Evolutionary conservation across 2,329 filamentous ascomycete genomes (phyloP), one percentile per base, ranked within the genome.

Genomic region (Aureobasidium sp.): DNA sequence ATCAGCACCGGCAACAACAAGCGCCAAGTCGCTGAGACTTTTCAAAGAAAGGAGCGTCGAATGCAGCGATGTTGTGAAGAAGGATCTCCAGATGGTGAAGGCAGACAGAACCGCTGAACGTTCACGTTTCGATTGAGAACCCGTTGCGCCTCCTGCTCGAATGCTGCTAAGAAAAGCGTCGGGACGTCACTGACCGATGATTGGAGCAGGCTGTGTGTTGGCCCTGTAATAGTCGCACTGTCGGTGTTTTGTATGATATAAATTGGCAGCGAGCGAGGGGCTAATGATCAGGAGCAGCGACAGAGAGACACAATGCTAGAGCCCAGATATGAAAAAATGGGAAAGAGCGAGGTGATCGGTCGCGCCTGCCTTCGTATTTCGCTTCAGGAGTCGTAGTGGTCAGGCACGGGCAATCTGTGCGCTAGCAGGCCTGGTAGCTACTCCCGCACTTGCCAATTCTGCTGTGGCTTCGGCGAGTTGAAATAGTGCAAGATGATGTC

Each of bases 161-260:
- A 49, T 42, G 45, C 40, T 60, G 24, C 57, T 60, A 60, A 60
- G 57, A 60, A 60, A 60, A 60, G 57, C 57, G 39, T 60, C 57
- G 44, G 31, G 9, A 57, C 53, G 53, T 57, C 53, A 57, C 53
- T 57, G 53, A 57, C 53, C 53, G 53, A 54, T 29, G 53, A 57
- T 57, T 44, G 53, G 39, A 40, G 19, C 17, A 57, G 27, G 52
- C 49, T 24, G 49, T 22, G 31, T 33, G 31, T 33, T 33, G 19
- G 49, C 49, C 33, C 27, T 53, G 49, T 29, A 40, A 39, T 37
- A 52, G n/a, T 42, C 24, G 53, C n/a, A 58, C 19, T 47, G 40
- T 9, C 44, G 56, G 15, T 39, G 49, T n/a, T 7, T 39, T 39
- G 31, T 52, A 37, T 37, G 40, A 39, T 48, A 59, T 59, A 50